phyloP scores from a whole-genome alignment of 768 basidiomycete species.

The Hygrocybe coccinea region DNA sequence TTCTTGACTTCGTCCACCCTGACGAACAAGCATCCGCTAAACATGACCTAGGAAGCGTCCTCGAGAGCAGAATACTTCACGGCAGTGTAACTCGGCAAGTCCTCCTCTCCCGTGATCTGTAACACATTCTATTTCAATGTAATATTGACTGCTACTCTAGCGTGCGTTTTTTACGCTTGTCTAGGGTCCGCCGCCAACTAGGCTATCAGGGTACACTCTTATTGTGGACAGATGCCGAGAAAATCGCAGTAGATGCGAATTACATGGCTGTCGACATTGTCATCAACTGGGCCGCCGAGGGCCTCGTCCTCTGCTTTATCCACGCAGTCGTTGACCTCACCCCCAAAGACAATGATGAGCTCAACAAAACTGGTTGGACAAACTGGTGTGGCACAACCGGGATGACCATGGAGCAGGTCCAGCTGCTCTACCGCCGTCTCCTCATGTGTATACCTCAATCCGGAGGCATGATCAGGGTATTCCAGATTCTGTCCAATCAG shows the following conservation, averaged over 20 bases:
- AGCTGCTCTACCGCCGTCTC: slow-evolving; percentile 56
- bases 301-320: slow-evolving; percentile 82
- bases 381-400: slow-evolving; percentile 84
- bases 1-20: slow-evolving; percentile 78
- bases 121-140: slow-evolving; percentile 17
- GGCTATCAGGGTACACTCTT: slow-evolving; percentile 55
- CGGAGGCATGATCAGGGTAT: slow-evolving; percentile 55
- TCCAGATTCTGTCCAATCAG: slow-evolving; percentile 70
- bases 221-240: slow-evolving; percentile 61
- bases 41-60: slow-evolving; percentile 66
- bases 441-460: slow-evolving; percentile 49
- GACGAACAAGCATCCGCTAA: slow-evolving; percentile 75
- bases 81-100: slow-evolving; percentile 75
- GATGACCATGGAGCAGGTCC: slow-evolving; percentile 53
- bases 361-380: slow-evolving; percentile 68
- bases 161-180: slow-evolving; percentile 74
- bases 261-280: slow-evolving; percentile 88
- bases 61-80: slow-evolving; percentile 70
- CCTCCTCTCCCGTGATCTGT: slow-evolving; percentile 6
- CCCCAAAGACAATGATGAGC: slow-evolving; percentile 68
- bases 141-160: slow-evolving; percentile 32
- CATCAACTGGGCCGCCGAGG: slow-evolving; percentile 84
- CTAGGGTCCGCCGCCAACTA: slow-evolving; percentile 65
- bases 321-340: slow-evolving; percentile 76
- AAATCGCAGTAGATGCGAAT: slow-evolving; percentile 61